Evolutionary conservation across 805 yeast species (phyloP).

Genomic region (Wickerhamiella domercqiae): DNA sequence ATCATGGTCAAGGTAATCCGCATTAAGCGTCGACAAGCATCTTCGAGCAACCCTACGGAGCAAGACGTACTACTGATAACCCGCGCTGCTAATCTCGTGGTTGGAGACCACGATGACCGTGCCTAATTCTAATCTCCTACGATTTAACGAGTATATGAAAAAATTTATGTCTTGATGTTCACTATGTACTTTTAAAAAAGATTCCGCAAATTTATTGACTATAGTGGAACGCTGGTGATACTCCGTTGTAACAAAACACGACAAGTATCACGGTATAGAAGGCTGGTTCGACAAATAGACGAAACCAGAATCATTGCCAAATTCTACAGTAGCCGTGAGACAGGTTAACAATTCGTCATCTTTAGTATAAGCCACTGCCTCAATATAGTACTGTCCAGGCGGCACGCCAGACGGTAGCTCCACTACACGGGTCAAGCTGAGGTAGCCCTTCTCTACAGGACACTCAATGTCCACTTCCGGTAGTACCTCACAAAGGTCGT

Average conservation of each 20-base stretch:
- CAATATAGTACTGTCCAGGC: constrained; percentile 78
- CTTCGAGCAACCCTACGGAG: constrained; percentile 3
- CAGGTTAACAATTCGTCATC: constrained; percentile 77
- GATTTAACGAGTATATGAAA: no score
- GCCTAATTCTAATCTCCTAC: no score
- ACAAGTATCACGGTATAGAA: no score
- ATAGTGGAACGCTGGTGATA: no score
- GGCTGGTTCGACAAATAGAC: no score
- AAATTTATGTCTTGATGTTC: no score
- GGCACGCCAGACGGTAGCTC: constrained; percentile 87
- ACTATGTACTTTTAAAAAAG: no score
- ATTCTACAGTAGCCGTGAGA: constrained; percentile 33
- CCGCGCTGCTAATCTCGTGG: constrained; percentile 11
- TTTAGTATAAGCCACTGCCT: constrained; percentile 78
- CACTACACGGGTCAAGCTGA: constrained; percentile 51
- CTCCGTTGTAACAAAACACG: no score
- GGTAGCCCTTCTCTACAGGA: constrained; percentile 60
- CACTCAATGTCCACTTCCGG: constrained; percentile 73
- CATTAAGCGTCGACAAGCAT: constrained; percentile 31
- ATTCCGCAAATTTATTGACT: no score
- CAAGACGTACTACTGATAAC: constrained; percentile 10
- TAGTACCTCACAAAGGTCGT: constrained; percentile 80
- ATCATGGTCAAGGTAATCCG: constrained; percentile 31
- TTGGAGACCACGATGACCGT: background rate
- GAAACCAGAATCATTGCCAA: constrained; percentile 13